Evolutionary conservation across 1,284 basidiomycete species (phyloP), one percentile per base, ranked within the genome.

Genomic region (Spongispora temasekensis): DNA sequence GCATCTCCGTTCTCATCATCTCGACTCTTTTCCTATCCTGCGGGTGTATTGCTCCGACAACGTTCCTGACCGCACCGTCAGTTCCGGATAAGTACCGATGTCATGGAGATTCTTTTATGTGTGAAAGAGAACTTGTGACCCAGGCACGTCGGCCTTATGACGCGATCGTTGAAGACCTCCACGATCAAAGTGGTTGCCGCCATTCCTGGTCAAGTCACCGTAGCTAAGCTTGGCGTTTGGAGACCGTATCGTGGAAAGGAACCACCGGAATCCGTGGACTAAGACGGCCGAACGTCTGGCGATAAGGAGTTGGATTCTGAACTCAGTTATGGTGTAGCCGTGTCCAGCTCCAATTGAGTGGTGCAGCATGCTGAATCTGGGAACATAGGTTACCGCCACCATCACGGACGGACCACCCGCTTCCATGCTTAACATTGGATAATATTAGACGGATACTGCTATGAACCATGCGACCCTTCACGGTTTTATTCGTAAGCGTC

Each of bases 391-490:
- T 30, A 23, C 23, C 32, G 21, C 27, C 48, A 17, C 34, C 23
- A 57, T 56, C 31, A 32, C 35, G n/a, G n/a, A n/a, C n/a, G n/a
- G n/a, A n/a, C n/a, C n/a, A 42, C 35, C 8, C 34, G 31, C n/a
- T n/a, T 37, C 37, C 31, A 25, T 23, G 7, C 23, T 25, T 10
- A 46, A 30, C 53, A 6, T 53, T 21, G n/a, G 37, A 12, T 0
- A 28, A 19, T 28, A 15, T 42, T 61, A 19, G 8, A 25, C 27
- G 5, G 40, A 28, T 27, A 27, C 34, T 35, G 23, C 25, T 5
- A 31, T 48, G 35, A 13, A 50, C 46, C 56, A 55, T 27, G 63
- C 56, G 54, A 44, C 32, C 40, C 27, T 50, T 21, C 27, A 12
- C 7, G 32, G 27, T 17, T 32, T 30, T 13, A 19, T n/a, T 51